Conservation (phyloP, 331 rosid genomes). For the Saraca asoca region DNA sequence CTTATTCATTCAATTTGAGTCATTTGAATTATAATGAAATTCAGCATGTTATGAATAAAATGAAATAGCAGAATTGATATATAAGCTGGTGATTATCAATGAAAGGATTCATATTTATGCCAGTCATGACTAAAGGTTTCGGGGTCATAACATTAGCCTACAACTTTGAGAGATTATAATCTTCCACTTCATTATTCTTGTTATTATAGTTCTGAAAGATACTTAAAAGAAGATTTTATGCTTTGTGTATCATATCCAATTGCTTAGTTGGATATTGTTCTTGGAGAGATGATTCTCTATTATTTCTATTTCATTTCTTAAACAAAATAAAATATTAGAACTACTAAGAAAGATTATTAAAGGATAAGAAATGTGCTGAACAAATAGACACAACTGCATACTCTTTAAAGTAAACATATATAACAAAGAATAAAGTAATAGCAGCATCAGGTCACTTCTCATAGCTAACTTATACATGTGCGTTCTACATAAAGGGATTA, state of each 20-base stretch:
- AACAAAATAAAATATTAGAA: not conserved
- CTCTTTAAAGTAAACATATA: not conserved
- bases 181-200: conserved; percentile 1
- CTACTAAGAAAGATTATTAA: not conserved
- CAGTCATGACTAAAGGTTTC: too few species aligned
- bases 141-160: too few species aligned
- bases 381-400: not conserved
- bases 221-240: conserved; percentile 10
- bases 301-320: too few species aligned
- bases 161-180: conserved; percentile 19
- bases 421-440: not conserved
- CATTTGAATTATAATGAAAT: too few species aligned
- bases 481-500: not conserved
- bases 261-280: conserved; percentile 17
- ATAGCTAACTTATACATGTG: not conserved
- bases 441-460: conserved; percentile 1
- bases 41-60: too few species aligned
- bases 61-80: too few species aligned
- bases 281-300: not conserved
- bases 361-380: not conserved
- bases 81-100: too few species aligned
- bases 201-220: not conserved
- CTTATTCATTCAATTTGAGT: too few species aligned
- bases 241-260: conserved; percentile 14
- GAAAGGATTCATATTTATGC: too few species aligned